Evolutionary conservation across 106 monocot genomes (phyloP).

Genomic region (Acorus calamus): DNA sequence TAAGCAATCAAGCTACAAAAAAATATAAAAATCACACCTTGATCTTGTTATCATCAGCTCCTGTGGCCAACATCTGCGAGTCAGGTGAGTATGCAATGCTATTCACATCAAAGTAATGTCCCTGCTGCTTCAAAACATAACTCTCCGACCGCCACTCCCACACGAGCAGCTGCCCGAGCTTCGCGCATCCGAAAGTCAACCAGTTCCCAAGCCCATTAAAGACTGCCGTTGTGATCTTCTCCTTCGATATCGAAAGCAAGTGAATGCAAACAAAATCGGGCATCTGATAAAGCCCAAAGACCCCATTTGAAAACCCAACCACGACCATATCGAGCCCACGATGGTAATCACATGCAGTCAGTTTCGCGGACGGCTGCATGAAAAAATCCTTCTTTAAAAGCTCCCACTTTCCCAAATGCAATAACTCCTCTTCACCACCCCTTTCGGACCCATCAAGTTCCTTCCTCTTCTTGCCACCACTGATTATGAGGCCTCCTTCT

Average conservation of each 20-base stretch:
- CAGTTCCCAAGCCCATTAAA: slow-evolving; percentile 84
- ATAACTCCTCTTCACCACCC: slow-evolving; percentile 11
- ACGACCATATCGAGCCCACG: slow-evolving; percentile 88
- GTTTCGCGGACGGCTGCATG: slow-evolving; percentile 61
- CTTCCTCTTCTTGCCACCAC: slow-evolving; percentile 21
- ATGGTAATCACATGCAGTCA: slow-evolving; percentile 95
- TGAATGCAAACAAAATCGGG: slow-evolving; percentile 95
- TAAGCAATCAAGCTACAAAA: too few relatives aligned
- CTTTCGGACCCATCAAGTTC: slow-evolving; percentile 4
- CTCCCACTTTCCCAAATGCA: slow-evolving; percentile 53
- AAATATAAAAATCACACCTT: slow-evolving; percentile 40
- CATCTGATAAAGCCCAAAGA: slow-evolving; percentile 97
- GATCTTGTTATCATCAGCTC: slow-evolving; percentile 98
- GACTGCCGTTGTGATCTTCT: slow-evolving; percentile 86
- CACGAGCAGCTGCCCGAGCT: slow-evolving; percentile 90
- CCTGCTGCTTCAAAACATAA: slow-evolving; percentile 95
- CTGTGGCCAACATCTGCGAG: slow-evolving; percentile 90
- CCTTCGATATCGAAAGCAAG: slow-evolving; percentile 76
- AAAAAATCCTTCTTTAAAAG: slow-evolving; percentile 88
- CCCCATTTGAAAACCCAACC: slow-evolving; percentile 91
- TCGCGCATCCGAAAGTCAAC: slow-evolving; percentile 94
- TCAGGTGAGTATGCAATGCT: slow-evolving; percentile 84
- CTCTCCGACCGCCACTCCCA: slow-evolving; percentile 99
- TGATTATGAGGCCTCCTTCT: neutral
- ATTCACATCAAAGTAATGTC: slow-evolving; percentile 98